Percentiles rank a stretch among this genome's conserved stretches.
These are phyloP conservation scores for Volutella citrinella DNA, from an alignment of 2,329 filamentous ascomycete genomes.

Conservation along the genomic window DNA sequence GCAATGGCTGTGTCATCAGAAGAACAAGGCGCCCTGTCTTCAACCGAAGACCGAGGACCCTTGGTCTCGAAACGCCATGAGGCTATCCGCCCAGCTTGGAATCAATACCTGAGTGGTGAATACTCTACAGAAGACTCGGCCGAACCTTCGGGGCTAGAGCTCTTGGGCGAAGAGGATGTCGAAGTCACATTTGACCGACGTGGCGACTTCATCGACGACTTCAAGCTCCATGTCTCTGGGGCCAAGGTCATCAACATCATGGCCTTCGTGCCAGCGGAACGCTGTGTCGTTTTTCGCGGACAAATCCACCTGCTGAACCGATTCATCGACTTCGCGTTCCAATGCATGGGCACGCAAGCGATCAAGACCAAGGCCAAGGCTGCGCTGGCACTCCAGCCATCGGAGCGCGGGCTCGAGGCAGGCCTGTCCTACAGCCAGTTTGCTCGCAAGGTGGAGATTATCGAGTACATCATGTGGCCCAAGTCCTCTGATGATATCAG, in stretches of 20 bases:
- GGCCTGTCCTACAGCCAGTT: conserved; percentile 21
- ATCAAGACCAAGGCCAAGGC: conserved; percentile 8
- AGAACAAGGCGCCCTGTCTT: no score
- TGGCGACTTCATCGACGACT: conserved; percentile 6
- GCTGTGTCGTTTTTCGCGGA: conserved; percentile 21
- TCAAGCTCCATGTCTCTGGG: conserved; percentile 16
- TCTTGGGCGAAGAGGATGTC: conserved; percentile 15
- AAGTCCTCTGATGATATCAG: neutral
- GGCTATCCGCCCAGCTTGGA: no score
- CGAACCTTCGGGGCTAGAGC: conserved; percentile 8
- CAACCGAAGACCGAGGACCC: no score
- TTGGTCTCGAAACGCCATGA: no score
- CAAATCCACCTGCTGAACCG: conserved; percentile 14
- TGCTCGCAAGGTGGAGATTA: conserved; percentile 20
- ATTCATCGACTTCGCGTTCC: conserved; percentile 18
- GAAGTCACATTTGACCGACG: conserved; percentile 5
- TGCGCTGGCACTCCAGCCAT: no score
- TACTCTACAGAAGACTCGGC: neutral
- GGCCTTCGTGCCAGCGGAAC: conserved; percentile 14
- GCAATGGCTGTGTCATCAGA: no score
- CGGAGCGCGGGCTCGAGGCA: conserved; percentile 14
- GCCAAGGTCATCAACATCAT: conserved; percentile 20
- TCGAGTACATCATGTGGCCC: conserved; percentile 23
- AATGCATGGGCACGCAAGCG: no score
- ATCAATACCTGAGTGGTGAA: neutral